Base-by-base conservation (phyloP, 2,329 filamentous ascomycete species). In the Aspergillus pseudoglaucus region DNA sequence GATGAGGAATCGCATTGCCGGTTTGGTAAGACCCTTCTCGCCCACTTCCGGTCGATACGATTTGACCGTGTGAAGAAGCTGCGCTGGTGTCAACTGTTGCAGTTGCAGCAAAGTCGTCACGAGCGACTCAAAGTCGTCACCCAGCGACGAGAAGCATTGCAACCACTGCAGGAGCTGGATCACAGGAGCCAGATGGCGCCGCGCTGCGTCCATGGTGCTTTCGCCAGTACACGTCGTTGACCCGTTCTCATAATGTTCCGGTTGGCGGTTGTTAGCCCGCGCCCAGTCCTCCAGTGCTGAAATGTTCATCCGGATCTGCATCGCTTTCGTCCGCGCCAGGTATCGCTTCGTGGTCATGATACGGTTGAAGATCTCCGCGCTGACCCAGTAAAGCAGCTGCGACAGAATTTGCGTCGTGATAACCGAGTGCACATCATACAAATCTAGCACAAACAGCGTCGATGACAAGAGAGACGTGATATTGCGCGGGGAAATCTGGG, bases 241-340 rank as follows among this genome's bases (percentile, higher is more conserved):
- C 15, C 91, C 91, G 58, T 90, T 86, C 67, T 98, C 91, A 65
- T 89, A 97, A 68, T 97, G 91, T 63, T 97, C 93, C 1, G 93
- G 90, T 57, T 94, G 85, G 23, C 93, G 82, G 65, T 95, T 97
- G 69, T 98, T 98, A 14, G 82, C 79, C 25, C 91, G 81, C 1
- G 93, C 91, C 93, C 93, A 98, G 63, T 98, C 93, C 67, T 98
- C 93, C 17, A 98, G 75, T 6, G 84, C 85, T 0, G 93, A 97
- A 6, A 98, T 83, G 65, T 98, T 98, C 90, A 98, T 97, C 56
- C 93, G 88, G 59, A 98, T 97, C 67, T 98, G 93, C 93, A 98
- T 98, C 3, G 93, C 93, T 69, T 98, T 98, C 15, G 93, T 98
- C 46, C 93, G 81, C 5, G 93, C 91, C 8, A 98, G 77, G 62